Evolutionary conservation across 345 rosid species (phyloP).

Genomic region (Eucalyptus cloeziana): DNA sequence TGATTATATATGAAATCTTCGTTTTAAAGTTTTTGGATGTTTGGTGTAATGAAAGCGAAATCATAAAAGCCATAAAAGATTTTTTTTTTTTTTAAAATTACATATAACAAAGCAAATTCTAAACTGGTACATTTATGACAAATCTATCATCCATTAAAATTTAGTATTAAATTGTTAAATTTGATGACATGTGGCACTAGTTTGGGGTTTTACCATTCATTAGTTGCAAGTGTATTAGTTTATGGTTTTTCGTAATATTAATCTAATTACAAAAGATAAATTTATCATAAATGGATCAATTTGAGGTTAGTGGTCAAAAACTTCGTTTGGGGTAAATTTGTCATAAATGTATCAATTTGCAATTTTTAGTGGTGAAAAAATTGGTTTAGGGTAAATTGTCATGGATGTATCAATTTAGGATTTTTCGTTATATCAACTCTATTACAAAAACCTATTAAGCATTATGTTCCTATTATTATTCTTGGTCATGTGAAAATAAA

Average conservation of each 20-base stretch:
- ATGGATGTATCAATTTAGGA: fast-evolving
- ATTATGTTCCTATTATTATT: too few species aligned
- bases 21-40: neutral
- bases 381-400: too few species aligned
- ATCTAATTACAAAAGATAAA: too few species aligned
- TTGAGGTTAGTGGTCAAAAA: too few species aligned
- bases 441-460: too few species aligned
- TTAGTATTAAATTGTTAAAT: too few species aligned
- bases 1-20: neutral
- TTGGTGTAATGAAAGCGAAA: fast-evolving
- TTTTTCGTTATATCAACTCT: too few species aligned
- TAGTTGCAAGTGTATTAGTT: fast-evolving
- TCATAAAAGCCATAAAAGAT: neutral
- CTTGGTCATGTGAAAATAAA: neutral
- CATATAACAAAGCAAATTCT: too few species aligned
- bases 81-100: neutral
- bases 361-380: fast-evolving
- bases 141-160: fast-evolving
- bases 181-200: fast-evolving
- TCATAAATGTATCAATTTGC: fast-evolving
- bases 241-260: too few species aligned
- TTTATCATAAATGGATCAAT: fast-evolving
- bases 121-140: fast-evolving
- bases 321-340: fast-evolving
- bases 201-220: fast-evolving